phyloP scores from a whole-genome alignment of 2,329 filamentous ascomycete species.

The Penicillium olsonii region DNA sequence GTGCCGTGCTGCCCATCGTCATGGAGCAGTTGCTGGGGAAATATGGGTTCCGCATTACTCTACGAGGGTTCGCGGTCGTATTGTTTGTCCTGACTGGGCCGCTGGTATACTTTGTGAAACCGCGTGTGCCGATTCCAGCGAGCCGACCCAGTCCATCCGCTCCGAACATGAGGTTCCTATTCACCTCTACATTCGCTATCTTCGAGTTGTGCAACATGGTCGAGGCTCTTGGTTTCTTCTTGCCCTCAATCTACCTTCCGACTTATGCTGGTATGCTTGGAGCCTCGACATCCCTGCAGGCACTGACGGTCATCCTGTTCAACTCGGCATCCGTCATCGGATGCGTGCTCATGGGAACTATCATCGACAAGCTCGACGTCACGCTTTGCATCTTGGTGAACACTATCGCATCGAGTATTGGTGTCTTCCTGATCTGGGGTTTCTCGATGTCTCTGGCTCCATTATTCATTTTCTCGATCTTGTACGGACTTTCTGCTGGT shows the following conservation, averaged over 20 bases:
- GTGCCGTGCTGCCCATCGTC: conserved; percentile 49
- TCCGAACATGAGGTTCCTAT: conserved; percentile 43
- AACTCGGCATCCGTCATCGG: conserved; percentile 36
- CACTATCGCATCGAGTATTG: conserved; percentile 42
- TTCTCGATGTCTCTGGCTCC: conserved; percentile 44
- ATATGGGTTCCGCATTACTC: conserved; percentile 49
- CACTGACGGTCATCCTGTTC: conserved; percentile 34
- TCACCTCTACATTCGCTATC: conserved; percentile 43
- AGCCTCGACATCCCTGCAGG: conserved; percentile 18
- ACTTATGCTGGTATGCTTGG: conserved; percentile 38
- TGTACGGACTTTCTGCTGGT: conserved; percentile 51
- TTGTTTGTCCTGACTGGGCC: conserved; percentile 23
- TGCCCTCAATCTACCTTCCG: conserved; percentile 42
- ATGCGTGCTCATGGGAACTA: conserved; percentile 35
- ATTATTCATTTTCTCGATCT: conserved; percentile 44
- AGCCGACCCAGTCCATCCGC: conserved; percentile 31
- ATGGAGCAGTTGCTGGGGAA: conserved; percentile 46
- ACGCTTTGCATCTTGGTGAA: conserved; percentile 45
- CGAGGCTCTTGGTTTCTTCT: conserved; percentile 40
- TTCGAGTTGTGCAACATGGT: conserved; percentile 49
- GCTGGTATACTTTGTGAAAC: conserved; percentile 42
- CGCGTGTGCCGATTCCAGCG: conserved; percentile 40
- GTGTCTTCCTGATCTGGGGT: conserved; percentile 52
- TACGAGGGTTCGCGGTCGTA: conserved; percentile 45
- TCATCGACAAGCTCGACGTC: conserved; percentile 46